Base-by-base conservation (phyloP, 805 yeast species). In the Limtongozyma cylindracea region DNA sequence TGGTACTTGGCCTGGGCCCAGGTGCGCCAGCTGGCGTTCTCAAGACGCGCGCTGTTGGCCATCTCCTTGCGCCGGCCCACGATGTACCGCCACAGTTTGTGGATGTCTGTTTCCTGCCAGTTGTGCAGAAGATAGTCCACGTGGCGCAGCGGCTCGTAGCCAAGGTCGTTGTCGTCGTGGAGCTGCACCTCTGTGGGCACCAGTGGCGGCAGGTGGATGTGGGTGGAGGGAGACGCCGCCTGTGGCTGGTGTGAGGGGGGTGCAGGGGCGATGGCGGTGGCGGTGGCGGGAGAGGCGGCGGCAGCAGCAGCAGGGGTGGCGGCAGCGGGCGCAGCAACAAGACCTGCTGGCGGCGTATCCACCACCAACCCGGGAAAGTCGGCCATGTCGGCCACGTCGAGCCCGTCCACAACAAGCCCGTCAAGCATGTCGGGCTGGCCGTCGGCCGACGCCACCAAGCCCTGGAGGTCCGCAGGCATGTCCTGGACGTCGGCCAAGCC, bases 51-150 rank as follows among this genome's bases (percentile, higher is more conserved):
- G n/a, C 51, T 39, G 29, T 50, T 47, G 18, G 93, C 91, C 28
- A 76, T 72, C 37, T 76, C 84, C 29, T 74, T 74, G 20, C 91
- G 61, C 33, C 73, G 66, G 29, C 65, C 47, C 19, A 78, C 80
- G 25, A 88, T 72, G 40, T 88, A 88, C 31, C 93, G 58, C 99
- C 99, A 88, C 15, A 94, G 77, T 29, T 76, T 76, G 8, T 91
- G 76, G 15, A 88, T 76, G 39, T 88, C 98, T 4, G 66, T 49
- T 31, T 82, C 96, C 33, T 78, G 77, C 99, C 99, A 88, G 41
- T 88, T 59, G 41, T 88, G 94, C 4, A 93, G 74, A 23, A 88
- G 54, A 44, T 88, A 88, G 48, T 88, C 99, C 6, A 88, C 98
- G 38, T 82, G 95, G 24, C 70, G 61, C 22, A 73, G 61, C 4